These are phyloP conservation scores for Penicillium thymicola DNA, from an alignment of 2,329 filamentous ascomycete genomes.

Conservation along the genomic window DNA sequence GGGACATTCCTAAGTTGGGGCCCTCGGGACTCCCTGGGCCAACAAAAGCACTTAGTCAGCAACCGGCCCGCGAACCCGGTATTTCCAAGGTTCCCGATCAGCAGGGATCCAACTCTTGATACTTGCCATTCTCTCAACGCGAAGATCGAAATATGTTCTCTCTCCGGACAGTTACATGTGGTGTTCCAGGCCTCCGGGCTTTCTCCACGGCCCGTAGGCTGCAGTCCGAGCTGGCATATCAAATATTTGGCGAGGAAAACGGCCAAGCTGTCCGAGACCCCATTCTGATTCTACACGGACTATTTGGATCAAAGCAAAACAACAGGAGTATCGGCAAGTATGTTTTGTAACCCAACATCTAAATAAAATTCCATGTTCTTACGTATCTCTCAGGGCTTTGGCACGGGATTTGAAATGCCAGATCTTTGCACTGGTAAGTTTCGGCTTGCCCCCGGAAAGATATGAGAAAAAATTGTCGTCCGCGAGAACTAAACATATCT, in stretches of 20 bases:
- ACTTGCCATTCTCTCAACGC: neutral
- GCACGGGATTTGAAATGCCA: constrained; percentile 75
- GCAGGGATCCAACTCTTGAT: neutral
- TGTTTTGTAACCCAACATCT: constrained; percentile 30
- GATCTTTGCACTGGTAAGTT: constrained; percentile 73
- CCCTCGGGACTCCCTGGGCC: too few relatives aligned
- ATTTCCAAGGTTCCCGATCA: neutral
- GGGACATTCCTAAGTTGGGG: too few relatives aligned
- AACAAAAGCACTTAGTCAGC: constrained; percentile 10
- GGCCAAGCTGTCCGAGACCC: constrained; percentile 49
- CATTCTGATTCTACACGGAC: constrained; percentile 84
- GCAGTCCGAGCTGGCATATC: constrained; percentile 33
- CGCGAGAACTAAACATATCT: neutral
- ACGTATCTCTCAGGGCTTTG: constrained; percentile 53
- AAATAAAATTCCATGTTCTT: neutral
- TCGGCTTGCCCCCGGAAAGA: neutral
- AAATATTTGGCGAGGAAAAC: constrained; percentile 37
- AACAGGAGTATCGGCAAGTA: constrained; percentile 94
- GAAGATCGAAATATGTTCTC: constrained; percentile 8
- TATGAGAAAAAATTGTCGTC: neutral
- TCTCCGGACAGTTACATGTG: constrained; percentile 7
- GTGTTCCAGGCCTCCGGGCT: constrained; percentile 17
- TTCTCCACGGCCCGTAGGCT: constrained; percentile 33
- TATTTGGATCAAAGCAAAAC: constrained; percentile 95
- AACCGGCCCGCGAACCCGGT: neutral